Percentiles rank a stretch among this genome's conserved stretches.
phyloP scores from a whole-genome alignment of 208 protist genomes.

The Acanthamoeba royreba region DNA sequence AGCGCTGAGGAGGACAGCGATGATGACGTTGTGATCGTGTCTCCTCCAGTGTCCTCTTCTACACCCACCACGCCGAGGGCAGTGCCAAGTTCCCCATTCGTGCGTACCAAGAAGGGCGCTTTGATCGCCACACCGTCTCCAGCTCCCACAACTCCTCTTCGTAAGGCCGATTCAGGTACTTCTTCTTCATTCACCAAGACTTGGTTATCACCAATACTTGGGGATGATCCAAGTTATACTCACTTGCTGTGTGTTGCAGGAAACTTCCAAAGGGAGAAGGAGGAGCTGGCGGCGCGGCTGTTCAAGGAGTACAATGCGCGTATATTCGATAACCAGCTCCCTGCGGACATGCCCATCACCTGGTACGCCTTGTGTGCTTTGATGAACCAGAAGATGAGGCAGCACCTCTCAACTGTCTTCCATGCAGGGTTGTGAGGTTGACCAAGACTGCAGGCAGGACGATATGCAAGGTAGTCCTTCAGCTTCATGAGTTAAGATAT shows the following conservation, averaged over 20 bases:
- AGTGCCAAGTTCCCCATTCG: not conserved
- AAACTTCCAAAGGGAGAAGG: not conserved
- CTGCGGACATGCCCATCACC: not conserved
- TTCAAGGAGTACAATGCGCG: not conserved
- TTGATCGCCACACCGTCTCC: conserved; percentile 2
- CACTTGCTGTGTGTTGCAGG: not conserved
- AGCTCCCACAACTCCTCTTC: not conserved
- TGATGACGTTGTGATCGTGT: not conserved
- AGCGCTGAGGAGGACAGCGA: not conserved
- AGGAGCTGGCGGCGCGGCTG: not conserved
- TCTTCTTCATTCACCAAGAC: not conserved
- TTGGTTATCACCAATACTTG: not conserved
- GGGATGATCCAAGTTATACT: not conserved
- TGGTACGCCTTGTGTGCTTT: not conserved
- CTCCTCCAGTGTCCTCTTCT: not conserved
- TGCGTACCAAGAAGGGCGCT: not conserved
- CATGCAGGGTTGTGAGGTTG: not conserved
- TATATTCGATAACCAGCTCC: not conserved
- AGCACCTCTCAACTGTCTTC: not conserved
- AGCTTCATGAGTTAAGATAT: not conserved
- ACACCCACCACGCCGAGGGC: not conserved
- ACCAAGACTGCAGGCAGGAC: conserved; percentile 10
- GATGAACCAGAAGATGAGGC: too few relatives aligned
- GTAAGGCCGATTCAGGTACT: not conserved
- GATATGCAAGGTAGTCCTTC: not conserved